A percentile compares a stretch with the other conserved stretches of the same genome.
phyloP scores from a whole-genome alignment of 495 filamentous ascomycete species.

The Lasiosphaeria miniovina region DNA sequence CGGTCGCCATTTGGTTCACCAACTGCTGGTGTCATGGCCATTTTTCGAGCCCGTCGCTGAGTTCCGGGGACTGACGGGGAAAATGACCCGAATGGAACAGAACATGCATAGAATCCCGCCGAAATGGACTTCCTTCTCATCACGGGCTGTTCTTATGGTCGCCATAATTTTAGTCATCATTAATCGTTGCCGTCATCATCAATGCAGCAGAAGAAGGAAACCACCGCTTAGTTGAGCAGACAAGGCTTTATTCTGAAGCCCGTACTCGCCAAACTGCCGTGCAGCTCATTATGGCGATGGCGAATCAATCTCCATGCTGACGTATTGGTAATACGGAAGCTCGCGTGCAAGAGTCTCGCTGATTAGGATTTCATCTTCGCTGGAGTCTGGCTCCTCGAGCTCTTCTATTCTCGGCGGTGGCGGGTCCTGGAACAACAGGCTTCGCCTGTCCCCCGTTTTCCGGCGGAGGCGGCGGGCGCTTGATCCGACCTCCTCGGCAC shows the following conservation, averaged over 20 bases:
- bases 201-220: neutral
- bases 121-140: neutral
- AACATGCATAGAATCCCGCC: no score
- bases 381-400: constrained; percentile 49
- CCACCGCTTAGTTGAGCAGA: no score
- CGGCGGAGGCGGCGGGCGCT: constrained; percentile 47
- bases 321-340: constrained; percentile 46
- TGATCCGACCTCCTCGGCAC: constrained; percentile 40
- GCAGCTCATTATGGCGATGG: constrained; percentile 23
- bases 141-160: constrained; percentile 8
- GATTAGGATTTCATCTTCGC: constrained; percentile 46
- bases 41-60: no score
- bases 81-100: no score
- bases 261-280: no score
- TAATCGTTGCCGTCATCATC: constrained; percentile 1
- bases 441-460: constrained; percentile 44
- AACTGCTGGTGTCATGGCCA: no score
- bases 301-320: constrained; percentile 47
- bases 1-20: no score
- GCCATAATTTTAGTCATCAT: constrained; percentile 14
- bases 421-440: constrained; percentile 48
- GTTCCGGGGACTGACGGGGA: no score
- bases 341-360: constrained; percentile 43
- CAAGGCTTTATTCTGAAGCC: no score
- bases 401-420: constrained; percentile 51